Evolutionary conservation across 164 flowering plant species (phyloP), one percentile per base, ranked within the genome.

Genomic region (Akebia trifoliata): DNA sequence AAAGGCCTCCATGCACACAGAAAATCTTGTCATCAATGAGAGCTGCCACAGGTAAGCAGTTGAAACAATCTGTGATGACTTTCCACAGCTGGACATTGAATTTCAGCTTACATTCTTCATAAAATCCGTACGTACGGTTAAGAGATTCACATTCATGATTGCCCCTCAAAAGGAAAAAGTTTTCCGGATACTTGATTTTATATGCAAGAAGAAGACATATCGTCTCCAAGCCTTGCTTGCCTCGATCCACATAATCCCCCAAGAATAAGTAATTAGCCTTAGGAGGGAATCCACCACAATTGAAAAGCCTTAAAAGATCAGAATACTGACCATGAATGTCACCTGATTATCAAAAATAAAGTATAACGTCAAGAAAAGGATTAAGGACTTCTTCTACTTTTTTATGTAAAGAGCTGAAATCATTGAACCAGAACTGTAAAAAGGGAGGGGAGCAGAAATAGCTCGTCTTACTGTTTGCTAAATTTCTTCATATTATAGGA

Each of bases 81-180:
- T 77, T 80, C 84, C 84, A 80, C 9, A 77, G 54, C 56, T 76
- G 69, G 26, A 80, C 80, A 72, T 77, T 80, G 59, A 80, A 80
- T 63, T 80, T 73, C 44, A 79, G 36, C 61, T 80, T 80, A 18
- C 84, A 76, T 61, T 79, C 83, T 62, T 79, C 83, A 60, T 79
- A 79, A 66, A 79, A 79, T 34, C 83, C 83, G 72, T 80, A 80
- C 60, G 77, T 80, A 11, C 80, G 81, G 51, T 77, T 80, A 34
- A 80, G 73, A 20, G 84, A 80, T 21, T 80, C 84, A 63, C 84
- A 80, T 56, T 80, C 84, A 65, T 80, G 84, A 69, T 80, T 80
- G 24, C 81, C 81, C 69, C 84, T 73, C 61, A 80, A 63, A 17
- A 80, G 74, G 55, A 79, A 79, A 59, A 79, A 74, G 65, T 79